phyloP scores from a whole-genome alignment of 2,329 filamentous ascomycete species.

The Dactylellina sp. region DNA sequence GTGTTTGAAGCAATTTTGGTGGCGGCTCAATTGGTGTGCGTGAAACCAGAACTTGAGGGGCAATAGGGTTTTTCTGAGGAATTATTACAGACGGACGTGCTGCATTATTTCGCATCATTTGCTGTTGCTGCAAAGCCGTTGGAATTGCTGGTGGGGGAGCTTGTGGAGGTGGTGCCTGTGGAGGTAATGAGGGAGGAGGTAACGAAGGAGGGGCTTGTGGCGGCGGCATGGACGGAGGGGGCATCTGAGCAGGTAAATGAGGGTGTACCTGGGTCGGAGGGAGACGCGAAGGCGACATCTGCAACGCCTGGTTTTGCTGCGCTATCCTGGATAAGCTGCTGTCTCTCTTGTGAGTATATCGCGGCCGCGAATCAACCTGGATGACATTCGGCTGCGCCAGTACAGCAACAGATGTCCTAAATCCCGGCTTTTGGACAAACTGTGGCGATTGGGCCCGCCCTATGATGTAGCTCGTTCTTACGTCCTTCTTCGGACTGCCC shows the following conservation, averaged over 20 bases:
- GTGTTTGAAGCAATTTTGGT: conserved; percentile 43
- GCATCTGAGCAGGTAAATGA: conserved; percentile 46
- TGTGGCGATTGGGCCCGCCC: conserved; percentile 50
- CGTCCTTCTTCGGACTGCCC: conserved; percentile 45
- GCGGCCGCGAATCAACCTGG: conserved; percentile 43
- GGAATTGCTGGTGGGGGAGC: conserved; percentile 49
- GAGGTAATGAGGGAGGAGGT: conserved; percentile 17
- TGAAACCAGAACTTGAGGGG: conserved; percentile 18
- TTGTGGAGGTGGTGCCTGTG: conserved; percentile 44
- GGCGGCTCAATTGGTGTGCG: conserved; percentile 39
- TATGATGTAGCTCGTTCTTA: conserved; percentile 41
- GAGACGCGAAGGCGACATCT: conserved; percentile 30
- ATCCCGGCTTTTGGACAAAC: conserved; percentile 40
- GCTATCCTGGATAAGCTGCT: conserved; percentile 26
- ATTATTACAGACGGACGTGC: conserved; percentile 39
- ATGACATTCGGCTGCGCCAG: conserved; percentile 47
- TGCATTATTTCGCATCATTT: conserved; percentile 29
- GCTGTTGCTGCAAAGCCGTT: conserved; percentile 9
- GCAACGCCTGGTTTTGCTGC: conserved; percentile 21
- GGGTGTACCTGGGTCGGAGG: conserved; percentile 24
- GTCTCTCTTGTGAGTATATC: conserved; percentile 44
- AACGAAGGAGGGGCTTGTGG: not conserved
- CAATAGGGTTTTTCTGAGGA: conserved; percentile 21
- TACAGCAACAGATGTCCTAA: conserved; percentile 52
- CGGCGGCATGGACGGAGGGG: conserved; percentile 44